phyloP scores from a whole-genome alignment of 148 eudicot genomes.

The Rhododendron henanense region DNA sequence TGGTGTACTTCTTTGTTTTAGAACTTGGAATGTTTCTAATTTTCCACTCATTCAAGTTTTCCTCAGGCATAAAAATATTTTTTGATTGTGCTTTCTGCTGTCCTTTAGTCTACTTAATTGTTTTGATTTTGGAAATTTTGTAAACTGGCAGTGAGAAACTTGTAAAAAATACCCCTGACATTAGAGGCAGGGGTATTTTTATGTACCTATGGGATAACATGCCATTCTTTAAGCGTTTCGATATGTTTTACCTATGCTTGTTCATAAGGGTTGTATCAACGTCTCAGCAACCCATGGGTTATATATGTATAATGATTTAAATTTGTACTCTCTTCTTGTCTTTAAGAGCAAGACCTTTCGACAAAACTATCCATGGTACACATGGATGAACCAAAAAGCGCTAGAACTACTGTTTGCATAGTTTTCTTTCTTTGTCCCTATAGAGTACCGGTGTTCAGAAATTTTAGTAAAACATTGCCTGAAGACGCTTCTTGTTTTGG shows the following conservation, averaged over 20 bases:
- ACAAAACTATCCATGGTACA: not conserved
- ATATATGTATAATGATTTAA: not conserved
- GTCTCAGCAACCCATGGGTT: not conserved
- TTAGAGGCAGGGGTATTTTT: not conserved
- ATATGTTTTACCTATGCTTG: not conserved
- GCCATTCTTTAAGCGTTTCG: not conserved
- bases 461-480: not conserved
- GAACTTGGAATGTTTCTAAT: not conserved
- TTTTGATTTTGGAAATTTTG: not conserved
- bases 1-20: not conserved
- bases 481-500: not conserved
- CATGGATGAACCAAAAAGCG: not conserved
- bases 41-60: not conserved
- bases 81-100: constrained; percentile 1
- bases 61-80: not conserved
- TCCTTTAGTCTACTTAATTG: not conserved
- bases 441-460: not conserved
- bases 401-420: not conserved
- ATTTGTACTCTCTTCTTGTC: not conserved
- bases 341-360: not conserved
- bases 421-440: not conserved
- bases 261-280: not conserved
- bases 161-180: not conserved
- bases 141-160: not conserved
- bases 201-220: not conserved